Base-by-base conservation (phyloP, 2,329 filamentous ascomycete species). In the Xylariomycetidae sp. region DNA sequence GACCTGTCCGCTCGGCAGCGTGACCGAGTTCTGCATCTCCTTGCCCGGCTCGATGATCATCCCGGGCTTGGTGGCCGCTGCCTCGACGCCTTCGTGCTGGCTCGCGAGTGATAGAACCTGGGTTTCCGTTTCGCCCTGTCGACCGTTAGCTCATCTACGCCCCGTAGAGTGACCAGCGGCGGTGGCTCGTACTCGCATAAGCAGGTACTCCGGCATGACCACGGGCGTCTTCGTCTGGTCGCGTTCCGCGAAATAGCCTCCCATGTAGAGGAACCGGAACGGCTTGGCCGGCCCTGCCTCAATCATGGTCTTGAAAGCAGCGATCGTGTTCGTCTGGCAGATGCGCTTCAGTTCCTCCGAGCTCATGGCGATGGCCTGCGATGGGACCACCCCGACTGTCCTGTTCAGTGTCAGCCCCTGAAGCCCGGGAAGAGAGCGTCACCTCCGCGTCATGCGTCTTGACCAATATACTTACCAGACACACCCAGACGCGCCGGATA, bases 61-160 rank as follows among this genome's bases (percentile, higher is more conserved):
- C n/a, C n/a, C n/a, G n/a, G n/a, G n/a, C n/a, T n/a, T n/a, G n/a
- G n/a, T n/a, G n/a, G n/a, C n/a, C n/a, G n/a, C n/a, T n/a, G n/a
- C n/a, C n/a, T 69, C 59, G 16, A 70, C 44, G 3, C 56, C 59
- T 2, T 56, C 42, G n/a, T 61, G 55, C 7, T 65, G 43, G 14
- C 56, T 46, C 3, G 64, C 64, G 14, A 60, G 62, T 2, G 55
- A 55, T 4, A 72, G 54, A 4, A 73, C 51, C 13, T 53, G 46
- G 6, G 44, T 61, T 40, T 74, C 71, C 0, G 62, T 59, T 25
- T 67, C 60, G 6, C 70, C 69, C 69, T 73, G 19, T n/a, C 29
- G 1, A 15, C 30, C 10, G 19, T 40, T 26, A 40, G 30, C 17
- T 26, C 22, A 14, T 16, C 15, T 25, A 23, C 12, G 24, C 15